Base-by-base conservation (phyloP, 768 basidiomycete genomes). In the Ephemerocybe angulata region DNA sequence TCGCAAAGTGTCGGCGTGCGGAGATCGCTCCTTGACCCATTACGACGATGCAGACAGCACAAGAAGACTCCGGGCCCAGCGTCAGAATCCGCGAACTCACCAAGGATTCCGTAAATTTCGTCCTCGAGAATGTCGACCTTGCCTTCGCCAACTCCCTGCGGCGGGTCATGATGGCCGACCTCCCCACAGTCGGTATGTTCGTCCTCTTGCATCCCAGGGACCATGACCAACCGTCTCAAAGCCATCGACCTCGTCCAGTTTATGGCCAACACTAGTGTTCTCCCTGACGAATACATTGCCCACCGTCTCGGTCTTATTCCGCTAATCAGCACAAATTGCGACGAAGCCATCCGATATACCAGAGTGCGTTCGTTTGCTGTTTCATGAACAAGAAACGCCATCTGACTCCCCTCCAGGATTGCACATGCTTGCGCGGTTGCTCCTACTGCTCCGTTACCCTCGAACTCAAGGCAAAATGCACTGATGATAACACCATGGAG, bases 201-300 rank as follows among this genome's bases (percentile, higher is more conserved):
- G 7, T n/a, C 49, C 29, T 27, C 24, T 12, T 15, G 33, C 28
- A 30, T 41, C 31, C 7, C 37, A 37, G 52, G 17, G 15, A 33
- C 58, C 27, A 51, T 33, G 22, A n/a, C 46, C 37, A 5, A 37
- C 31, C 31, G 46, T 61, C 63, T 50, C 17, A 35, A 59, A 98
- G 97, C 95, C 31, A 98, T 99, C 60, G 97, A 99, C 75, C 87
- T 96, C 72, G 96, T 98, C 11, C 90, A 93, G 70, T 88, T 98
- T 59, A 82, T 88, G 56, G 81, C 81, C 53, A 99, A 99, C 69
- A 93, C 93, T 4, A 86, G 91, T 1, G 95, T 97, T 3, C 74
- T 99, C 21, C 92, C 95, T 2, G 97, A 99, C 71, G 97, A 99
- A 73, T 97, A 94, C 74, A 88, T 99, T 57, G 92, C 94, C 0